These are phyloP conservation scores for Plenodomus tracheiphilus DNA, from an alignment of 2,329 filamentous ascomycete genomes.

Conservation along the genomic window DNA sequence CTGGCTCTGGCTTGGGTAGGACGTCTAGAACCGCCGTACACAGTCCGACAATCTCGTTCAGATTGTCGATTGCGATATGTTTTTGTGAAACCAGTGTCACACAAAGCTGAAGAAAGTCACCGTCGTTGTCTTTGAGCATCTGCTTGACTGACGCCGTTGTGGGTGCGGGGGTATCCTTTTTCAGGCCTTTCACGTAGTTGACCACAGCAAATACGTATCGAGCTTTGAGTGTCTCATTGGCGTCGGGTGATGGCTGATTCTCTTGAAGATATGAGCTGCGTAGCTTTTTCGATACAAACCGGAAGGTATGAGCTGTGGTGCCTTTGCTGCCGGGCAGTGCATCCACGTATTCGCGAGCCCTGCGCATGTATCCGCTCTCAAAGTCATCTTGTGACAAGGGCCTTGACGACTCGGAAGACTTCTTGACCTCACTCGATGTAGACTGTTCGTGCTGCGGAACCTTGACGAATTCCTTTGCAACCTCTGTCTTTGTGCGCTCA, in stretches of 20 bases:
- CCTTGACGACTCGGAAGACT: not conserved
- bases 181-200: constrained; percentile 20
- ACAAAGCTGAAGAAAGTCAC: constrained; percentile 29
- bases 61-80: constrained; percentile 20
- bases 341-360: constrained; percentile 20
- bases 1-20: constrained; percentile 16
- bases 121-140: constrained; percentile 17
- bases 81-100: constrained; percentile 21
- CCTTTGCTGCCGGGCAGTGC: constrained; percentile 9
- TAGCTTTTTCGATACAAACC: constrained; percentile 22
- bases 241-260: constrained; percentile 3
- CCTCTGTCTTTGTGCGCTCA: not conserved
- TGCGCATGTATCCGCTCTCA: constrained; percentile 19
- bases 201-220: constrained; percentile 25
- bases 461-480: not conserved
- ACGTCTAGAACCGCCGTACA: constrained; percentile 23
- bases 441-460: not conserved
- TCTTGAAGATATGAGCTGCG: constrained; percentile 10
- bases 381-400: constrained; percentile 8
- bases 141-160: constrained; percentile 15
- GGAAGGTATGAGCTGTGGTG: constrained; percentile 11
- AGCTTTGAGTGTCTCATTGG: constrained; percentile 15
- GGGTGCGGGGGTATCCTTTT: constrained; percentile 10
- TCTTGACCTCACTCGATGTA: not conserved
- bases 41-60: constrained; percentile 27